Percentiles rank a stretch among this genome's conserved stretches.
Evolutionary conservation across 352 stramenopile species (phyloP).

Genomic region (Phytophthora kernoviae): DNA sequence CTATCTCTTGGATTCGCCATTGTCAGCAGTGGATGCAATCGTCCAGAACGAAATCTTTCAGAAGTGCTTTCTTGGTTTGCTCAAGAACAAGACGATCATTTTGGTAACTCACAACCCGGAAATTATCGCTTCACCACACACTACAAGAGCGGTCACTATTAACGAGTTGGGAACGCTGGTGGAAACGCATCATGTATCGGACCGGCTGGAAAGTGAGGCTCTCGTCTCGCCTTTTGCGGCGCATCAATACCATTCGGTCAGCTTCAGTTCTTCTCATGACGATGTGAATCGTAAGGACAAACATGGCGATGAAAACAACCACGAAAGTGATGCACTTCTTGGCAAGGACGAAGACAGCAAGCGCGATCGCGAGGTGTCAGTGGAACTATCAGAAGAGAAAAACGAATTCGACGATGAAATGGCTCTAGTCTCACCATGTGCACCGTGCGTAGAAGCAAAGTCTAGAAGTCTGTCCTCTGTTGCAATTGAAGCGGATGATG

Average conservation of each 20-base stretch:
- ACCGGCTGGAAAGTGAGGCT: conserved; percentile 11
- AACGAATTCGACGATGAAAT: conserved; percentile 31
- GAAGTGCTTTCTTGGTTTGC: conserved; percentile 61
- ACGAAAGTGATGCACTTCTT: conserved; percentile 23
- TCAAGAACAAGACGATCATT: conserved; percentile 61
- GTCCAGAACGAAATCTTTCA: conserved; percentile 81
- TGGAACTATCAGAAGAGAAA: conserved; percentile 15
- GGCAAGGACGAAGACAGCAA: conserved; percentile 3
- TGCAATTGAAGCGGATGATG: not conserved
- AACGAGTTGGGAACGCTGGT: conserved; percentile 19
- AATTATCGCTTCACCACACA: conserved; percentile 40
- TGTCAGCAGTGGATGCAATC: conserved; percentile 53
- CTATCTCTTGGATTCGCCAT: conserved; percentile 51
- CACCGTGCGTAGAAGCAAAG: conserved; percentile 18
- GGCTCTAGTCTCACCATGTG: conserved; percentile 31
- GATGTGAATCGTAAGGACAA: not conserved
- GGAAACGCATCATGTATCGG: conserved; percentile 17
- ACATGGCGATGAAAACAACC: not conserved
- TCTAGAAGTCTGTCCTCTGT: conserved; percentile 2
- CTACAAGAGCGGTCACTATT: conserved; percentile 35
- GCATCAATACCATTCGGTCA: conserved; percentile 9
- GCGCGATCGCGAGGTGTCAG: conserved; percentile 3
- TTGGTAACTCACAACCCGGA: conserved; percentile 62
- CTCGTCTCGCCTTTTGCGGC: conserved; percentile 25
- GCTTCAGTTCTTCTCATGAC: conserved; percentile 1